A percentile compares a stretch with the other conserved stretches of the same genome.
phyloP scores from a whole-genome alignment of 371 early-diverging fungal species.

The Lichtheimia hyalospora region DNA sequence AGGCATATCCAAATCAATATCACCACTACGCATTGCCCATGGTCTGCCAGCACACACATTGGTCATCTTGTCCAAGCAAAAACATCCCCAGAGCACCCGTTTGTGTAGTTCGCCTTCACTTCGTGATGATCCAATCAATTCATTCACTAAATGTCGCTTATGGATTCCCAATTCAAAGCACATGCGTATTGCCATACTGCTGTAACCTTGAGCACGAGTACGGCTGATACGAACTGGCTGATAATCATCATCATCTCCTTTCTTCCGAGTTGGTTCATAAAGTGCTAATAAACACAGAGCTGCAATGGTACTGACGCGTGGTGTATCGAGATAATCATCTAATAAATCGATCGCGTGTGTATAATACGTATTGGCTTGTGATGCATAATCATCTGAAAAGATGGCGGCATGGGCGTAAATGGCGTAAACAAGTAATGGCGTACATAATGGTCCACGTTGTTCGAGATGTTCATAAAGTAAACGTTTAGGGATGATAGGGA shows the following conservation, averaged over 20 bases:
- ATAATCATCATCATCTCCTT: not conserved
- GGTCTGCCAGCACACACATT: constrained; percentile 33
- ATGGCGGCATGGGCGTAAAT: constrained; percentile 49
- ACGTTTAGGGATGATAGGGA: constrained; percentile 31
- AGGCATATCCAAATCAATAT: constrained; percentile 29
- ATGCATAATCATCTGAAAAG: constrained; percentile 17
- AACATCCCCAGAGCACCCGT: constrained; percentile 34
- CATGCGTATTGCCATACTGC: constrained; percentile 47
- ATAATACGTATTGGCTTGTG: constrained; percentile 20
- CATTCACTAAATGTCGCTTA: constrained; percentile 15
- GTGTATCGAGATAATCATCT: constrained; percentile 48
- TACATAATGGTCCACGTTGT: constrained; percentile 37
- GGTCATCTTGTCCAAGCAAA: constrained; percentile 29
- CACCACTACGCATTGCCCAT: constrained; percentile 23
- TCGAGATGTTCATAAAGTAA: constrained; percentile 46
- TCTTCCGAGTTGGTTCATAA: constrained; percentile 23
- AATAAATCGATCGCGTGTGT: constrained; percentile 36
- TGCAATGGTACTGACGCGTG: constrained; percentile 42
- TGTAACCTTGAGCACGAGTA: constrained; percentile 37
- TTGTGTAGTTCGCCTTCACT: constrained; percentile 24
- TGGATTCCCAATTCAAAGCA: constrained; percentile 44
- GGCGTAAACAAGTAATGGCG: constrained; percentile 38
- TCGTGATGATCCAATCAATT: not conserved
- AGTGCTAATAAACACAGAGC: constrained; percentile 31
- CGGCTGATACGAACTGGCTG: constrained; percentile 2